These are phyloP conservation scores for Coprinellus aureogranulatus DNA, from an alignment of 768 basidiomycete species.

Conservation along the genomic window DNA sequence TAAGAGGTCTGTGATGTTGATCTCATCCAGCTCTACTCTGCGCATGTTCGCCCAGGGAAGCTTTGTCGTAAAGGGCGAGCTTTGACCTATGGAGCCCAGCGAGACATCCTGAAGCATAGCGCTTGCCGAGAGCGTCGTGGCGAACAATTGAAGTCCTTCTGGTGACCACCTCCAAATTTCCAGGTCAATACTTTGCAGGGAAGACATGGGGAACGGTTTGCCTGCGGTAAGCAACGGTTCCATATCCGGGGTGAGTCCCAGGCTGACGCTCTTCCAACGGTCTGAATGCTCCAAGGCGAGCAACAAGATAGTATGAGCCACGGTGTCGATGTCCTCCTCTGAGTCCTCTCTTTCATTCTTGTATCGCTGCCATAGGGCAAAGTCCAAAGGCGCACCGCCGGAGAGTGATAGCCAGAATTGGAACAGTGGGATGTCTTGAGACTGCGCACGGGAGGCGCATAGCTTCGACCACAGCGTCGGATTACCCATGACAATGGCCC, in stretches of 20 bases:
- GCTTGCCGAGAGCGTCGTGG: not conserved
- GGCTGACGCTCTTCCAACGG: not conserved
- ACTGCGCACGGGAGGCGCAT: constrained; percentile 17
- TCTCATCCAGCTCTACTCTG: too few relatives aligned
- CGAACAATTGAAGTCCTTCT: not conserved
- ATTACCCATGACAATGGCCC: constrained; percentile 22
- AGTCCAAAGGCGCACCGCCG: not conserved
- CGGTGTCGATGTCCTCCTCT: too few relatives aligned
- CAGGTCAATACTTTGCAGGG: not conserved
- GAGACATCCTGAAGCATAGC: not conserved
- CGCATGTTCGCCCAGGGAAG: too few relatives aligned
- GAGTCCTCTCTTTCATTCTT: too few relatives aligned
- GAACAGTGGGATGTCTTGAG: not conserved
- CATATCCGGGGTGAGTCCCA: not conserved
- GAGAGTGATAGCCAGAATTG: constrained; percentile 1
- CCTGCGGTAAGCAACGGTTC: not conserved
- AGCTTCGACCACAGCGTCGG: constrained; percentile 28
- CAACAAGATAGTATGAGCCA: not conserved
- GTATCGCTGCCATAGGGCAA: not conserved
- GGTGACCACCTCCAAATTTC: not conserved
- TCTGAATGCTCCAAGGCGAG: not conserved
- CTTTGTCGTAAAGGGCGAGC: not conserved
- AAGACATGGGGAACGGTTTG: not conserved
- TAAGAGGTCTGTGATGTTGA: too few relatives aligned
- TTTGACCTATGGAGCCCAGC: not conserved